Evolutionary conservation across 2,329 filamentous ascomycete genomes (phyloP).

Genomic region (Aspergillus tamarii): DNA sequence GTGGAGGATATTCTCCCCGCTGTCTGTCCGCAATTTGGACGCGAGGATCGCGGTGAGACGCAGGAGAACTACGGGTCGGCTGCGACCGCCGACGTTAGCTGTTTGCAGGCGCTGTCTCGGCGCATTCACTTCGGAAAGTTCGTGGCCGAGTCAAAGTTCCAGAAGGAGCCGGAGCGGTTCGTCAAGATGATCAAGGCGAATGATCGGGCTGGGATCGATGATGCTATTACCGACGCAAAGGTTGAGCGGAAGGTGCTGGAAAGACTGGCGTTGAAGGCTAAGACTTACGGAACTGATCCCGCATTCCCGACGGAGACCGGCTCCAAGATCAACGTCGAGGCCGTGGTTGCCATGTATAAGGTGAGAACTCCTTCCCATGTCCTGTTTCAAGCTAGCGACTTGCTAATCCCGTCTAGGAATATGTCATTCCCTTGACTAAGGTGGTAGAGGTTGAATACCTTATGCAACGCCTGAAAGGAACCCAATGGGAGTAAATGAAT

Average conservation of each 20-base stretch:
- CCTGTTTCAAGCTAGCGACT: neutral
- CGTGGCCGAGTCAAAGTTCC: slow-evolving; percentile 94
- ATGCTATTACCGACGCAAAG: slow-evolving; percentile 83
- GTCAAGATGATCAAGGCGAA: slow-evolving; percentile 78
- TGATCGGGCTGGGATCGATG: slow-evolving; percentile 80
- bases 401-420: slow-evolving; percentile 54
- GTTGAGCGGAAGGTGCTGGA: slow-evolving; percentile 93
- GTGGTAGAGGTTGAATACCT: slow-evolving; percentile 97
- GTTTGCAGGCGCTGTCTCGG: slow-evolving; percentile 84
- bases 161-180: slow-evolving; percentile 77
- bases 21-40: slow-evolving; percentile 75
- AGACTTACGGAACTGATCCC: slow-evolving; percentile 91
- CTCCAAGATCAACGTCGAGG: slow-evolving; percentile 86
- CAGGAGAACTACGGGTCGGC: slow-evolving; percentile 95
- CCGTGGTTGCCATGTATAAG: slow-evolving; percentile 85
- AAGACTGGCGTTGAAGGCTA: slow-evolving; percentile 81
- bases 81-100: slow-evolving; percentile 86
- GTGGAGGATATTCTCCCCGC: slow-evolving; percentile 79
- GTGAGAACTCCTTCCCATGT: slow-evolving; percentile 33
- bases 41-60: slow-evolving; percentile 77
- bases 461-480: slow-evolving; percentile 78
- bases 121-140: slow-evolving; percentile 98
- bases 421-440: slow-evolving; percentile 95
- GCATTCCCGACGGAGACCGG: slow-evolving; percentile 55
- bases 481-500: slow-evolving; percentile 48